Conservation (phyloP, 768 basidiomycete species). For the Gloeostereum incarnatum region DNA sequence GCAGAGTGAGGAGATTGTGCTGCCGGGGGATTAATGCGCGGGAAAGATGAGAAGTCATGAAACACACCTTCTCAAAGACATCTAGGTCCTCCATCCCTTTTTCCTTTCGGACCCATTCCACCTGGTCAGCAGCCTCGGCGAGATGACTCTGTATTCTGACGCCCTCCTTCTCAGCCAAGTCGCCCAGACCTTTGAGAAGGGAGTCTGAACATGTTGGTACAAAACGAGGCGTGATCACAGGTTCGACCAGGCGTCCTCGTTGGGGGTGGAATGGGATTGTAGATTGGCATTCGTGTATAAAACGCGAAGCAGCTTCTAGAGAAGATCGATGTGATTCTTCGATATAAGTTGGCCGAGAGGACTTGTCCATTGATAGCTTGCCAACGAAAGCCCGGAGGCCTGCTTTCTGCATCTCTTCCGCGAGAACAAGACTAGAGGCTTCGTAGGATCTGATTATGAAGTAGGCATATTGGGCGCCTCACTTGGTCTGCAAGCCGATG, state of each 20-base stretch:
- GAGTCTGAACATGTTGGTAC: conserved; percentile 81
- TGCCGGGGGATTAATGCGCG: conserved; percentile 17
- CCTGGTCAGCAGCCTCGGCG: conserved; percentile 70
- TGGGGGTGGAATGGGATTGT: conserved; percentile 28
- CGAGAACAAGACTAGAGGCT: conserved; percentile 59
- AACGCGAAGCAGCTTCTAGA: conserved; percentile 40
- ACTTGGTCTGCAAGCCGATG: conserved; percentile 79
- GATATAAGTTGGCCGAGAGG: conserved; percentile 59
- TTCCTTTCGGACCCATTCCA: conserved; percentile 57
- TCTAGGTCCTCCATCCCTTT: conserved; percentile 63
- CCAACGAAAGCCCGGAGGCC: conserved; percentile 82
- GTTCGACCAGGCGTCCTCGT: conserved; percentile 53
- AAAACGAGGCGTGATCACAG: conserved; percentile 84
- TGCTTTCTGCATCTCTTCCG: conserved; percentile 57
- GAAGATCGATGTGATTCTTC: conserved; percentile 48
- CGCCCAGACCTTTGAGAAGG: conserved; percentile 53
- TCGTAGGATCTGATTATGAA: background rate
- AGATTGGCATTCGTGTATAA: conserved; percentile 41
- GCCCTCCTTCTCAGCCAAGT: conserved; percentile 34
- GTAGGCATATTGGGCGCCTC: conserved; percentile 12
- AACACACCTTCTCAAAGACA: conserved; percentile 57
- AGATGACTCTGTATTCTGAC: conserved; percentile 73
- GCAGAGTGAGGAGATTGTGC: conserved; percentile 50
- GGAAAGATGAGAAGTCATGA: background rate
- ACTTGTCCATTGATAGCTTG: conserved; percentile 86